Conservation (phyloP, 768 basidiomycete species). For the Russula earlei region DNA sequence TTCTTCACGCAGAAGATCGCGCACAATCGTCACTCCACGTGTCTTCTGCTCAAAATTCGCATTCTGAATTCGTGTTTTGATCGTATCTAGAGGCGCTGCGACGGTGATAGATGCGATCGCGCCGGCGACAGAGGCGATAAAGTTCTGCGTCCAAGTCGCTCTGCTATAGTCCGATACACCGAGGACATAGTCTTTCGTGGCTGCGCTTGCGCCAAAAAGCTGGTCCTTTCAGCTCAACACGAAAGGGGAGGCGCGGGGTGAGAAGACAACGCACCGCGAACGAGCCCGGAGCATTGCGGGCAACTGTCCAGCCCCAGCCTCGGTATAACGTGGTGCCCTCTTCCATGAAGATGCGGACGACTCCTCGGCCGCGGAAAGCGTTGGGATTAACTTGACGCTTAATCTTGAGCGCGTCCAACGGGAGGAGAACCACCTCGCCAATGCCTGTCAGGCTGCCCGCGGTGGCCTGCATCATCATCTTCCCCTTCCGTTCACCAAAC, state of each 20-base stretch:
- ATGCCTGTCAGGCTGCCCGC: constrained; percentile 80
- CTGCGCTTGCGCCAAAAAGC: constrained; percentile 96
- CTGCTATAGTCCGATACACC: constrained; percentile 82
- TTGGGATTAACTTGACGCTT: constrained; percentile 98
- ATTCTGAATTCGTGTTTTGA: constrained; percentile 98
- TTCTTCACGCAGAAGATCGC: constrained; percentile 81
- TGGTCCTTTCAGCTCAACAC: constrained; percentile 24
- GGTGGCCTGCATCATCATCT: constrained; percentile 89
- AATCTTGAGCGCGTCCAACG: constrained; percentile 94
- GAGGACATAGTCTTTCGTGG: constrained; percentile 89
- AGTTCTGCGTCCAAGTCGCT: constrained; percentile 98
- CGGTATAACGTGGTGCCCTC: constrained; percentile 90
- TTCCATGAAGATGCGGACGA: constrained; percentile 82
- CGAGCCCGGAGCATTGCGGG: constrained; percentile 89
- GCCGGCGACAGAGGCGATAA: constrained; percentile 88
- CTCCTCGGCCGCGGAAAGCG: constrained; percentile 90
- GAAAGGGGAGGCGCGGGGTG: background rate
- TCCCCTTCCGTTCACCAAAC: constrained; percentile 93
- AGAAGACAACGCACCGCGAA: constrained; percentile 63
- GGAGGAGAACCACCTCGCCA: constrained; percentile 96
- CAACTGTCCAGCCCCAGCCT: constrained; percentile 99
- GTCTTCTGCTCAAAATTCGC: constrained; percentile 91
- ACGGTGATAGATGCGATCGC: constrained; percentile 93
- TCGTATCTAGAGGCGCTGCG: constrained; percentile 89
- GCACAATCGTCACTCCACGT: constrained; percentile 68